Base-by-base conservation (phyloP, 2,329 filamentous ascomycete genomes). In the Diaporthe humulicola region DNA sequence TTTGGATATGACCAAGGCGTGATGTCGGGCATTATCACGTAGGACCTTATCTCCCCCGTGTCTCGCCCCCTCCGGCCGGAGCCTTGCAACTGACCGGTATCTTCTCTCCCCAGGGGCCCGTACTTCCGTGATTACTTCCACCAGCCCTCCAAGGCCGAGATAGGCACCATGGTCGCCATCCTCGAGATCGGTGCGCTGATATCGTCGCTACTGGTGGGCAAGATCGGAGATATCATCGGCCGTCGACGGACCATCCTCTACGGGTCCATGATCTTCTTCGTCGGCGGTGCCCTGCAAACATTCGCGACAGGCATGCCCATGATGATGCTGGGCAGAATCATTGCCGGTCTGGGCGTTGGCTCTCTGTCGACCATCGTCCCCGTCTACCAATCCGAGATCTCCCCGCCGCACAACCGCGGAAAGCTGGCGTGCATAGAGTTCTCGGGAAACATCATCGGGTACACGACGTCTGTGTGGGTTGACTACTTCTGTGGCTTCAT, bases 401-500 rank as follows among this genome's bases (percentile, higher is more conserved):
- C 96, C 57, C 97, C 97, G 66, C 95, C 97, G 7, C 97, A 99
- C 82, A 98, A 98, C 84, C 91, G 97, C 80, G 97, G 97, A 77
- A 97, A 97, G 85, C 89, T 99, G 76, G 97, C 96, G 33, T 98
- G 97, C 83, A 98, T 99, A 78, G 97, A 99, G 83, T 99, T 98
- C 81, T 96, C 96, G 0, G 97, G 97, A 71, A 99, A 99, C 84
- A 98, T 99, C 77, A 93, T 95, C 76, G 97, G 97, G 42, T 99
- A 99, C 83, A 93, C 96, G 72, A 95, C 95, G 71, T 98, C 96
- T 79, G 96, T 98, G 30, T 99, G 97, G 97, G 96, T 98, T 38
- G 97, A 99, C 84, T 99, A 98, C 85, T 96, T 97, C 80, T 98
- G 96, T 85, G 97, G 94, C 74, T 98, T 89, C 82, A 98, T 99